phyloP scores from a whole-genome alignment of 106 monocot genomes.

The Apostasia shenzhenica region DNA sequence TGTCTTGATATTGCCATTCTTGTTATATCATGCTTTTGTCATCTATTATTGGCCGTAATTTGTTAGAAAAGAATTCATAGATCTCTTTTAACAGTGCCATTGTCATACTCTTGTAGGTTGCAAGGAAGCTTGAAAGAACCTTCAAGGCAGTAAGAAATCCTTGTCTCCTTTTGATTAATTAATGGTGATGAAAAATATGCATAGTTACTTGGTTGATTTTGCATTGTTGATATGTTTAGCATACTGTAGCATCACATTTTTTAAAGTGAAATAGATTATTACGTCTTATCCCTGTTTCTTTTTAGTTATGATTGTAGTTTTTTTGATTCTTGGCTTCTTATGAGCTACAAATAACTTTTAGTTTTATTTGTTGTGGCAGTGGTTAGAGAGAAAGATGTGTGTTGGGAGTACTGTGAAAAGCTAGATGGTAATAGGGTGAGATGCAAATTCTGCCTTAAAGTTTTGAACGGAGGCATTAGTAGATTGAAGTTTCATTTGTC shows the following conservation, averaged over 20 bases:
- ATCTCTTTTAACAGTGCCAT: conserved; percentile 1
- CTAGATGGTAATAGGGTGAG: conserved; percentile 93
- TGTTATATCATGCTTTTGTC: too few species aligned
- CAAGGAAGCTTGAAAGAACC: conserved; percentile 2
- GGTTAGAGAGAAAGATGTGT: conserved; percentile 92
- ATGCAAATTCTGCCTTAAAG: conserved; percentile 87
- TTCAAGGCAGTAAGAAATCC: conserved; percentile 2
- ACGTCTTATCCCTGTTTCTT: too few species aligned
- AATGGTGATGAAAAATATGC: too few species aligned
- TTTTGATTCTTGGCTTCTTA: not conserved
- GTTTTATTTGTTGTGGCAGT: conserved; percentile 26
- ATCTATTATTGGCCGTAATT: too few species aligned
- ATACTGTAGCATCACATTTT: too few species aligned
- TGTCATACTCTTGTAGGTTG: conserved; percentile 1
- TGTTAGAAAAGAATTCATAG: not conserved
- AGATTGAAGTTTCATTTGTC: conserved; percentile 91
- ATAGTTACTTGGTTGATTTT: too few species aligned
- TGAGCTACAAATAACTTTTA: not conserved
- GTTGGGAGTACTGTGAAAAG: conserved; percentile 97
- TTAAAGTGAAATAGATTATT: too few species aligned
- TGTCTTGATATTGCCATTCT: too few species aligned
- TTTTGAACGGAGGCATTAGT: conserved; percentile 91
- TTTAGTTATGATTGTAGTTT: too few species aligned
- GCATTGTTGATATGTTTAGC: too few species aligned
- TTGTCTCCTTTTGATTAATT: not conserved